Percentiles rank a stretch among this genome's conserved stretches.
Conservation (phyloP, 441 rosid genomes). For the Croton laevigatus region DNA sequence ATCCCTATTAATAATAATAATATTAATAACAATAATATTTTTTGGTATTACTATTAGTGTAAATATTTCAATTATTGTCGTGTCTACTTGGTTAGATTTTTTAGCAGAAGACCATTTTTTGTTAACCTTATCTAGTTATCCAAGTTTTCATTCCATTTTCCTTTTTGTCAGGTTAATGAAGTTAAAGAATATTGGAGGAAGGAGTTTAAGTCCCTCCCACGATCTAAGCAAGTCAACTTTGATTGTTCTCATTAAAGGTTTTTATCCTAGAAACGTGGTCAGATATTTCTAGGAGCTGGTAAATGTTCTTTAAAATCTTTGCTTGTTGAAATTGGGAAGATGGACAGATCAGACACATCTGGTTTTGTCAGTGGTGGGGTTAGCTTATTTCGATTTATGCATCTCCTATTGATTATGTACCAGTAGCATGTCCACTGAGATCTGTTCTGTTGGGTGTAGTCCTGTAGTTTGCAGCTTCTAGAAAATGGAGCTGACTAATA, state of each 20-base stretch:
- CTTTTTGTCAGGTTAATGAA: slow-evolving; percentile 50
- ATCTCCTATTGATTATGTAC: slow-evolving; percentile 29
- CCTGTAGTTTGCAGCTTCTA: slow-evolving; percentile 22
- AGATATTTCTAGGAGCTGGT: slow-evolving; percentile 32
- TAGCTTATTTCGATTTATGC: slow-evolving; percentile 29
- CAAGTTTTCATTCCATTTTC: slow-evolving; percentile 7
- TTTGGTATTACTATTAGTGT: not conserved
- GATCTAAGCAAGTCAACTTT: slow-evolving; percentile 31
- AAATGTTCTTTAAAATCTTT: slow-evolving; percentile 17
- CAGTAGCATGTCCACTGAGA: slow-evolving; percentile 27
- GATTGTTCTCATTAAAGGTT: slow-evolving; percentile 39
- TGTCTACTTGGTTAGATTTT: not conserved
- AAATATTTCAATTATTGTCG: not conserved
- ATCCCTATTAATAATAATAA: not conserved
- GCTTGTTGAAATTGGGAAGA: slow-evolving; percentile 30
- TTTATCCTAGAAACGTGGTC: slow-evolving; percentile 55
- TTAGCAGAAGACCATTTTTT: not conserved
- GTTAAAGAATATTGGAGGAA: slow-evolving; percentile 24
- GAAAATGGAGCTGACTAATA: slow-evolving; percentile 61
- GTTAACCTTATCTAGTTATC: not conserved
- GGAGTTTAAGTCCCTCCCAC: slow-evolving; percentile 43
- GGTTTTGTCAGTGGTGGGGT: slow-evolving; percentile 91
- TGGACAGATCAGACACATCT: slow-evolving; percentile 86
- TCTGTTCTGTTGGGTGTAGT: slow-evolving; percentile 12
- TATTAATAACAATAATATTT: no score